Evolutionary conservation across 345 rosid species (phyloP), one percentile per base, ranked within the genome.

Genomic region (Salix udensis): DNA sequence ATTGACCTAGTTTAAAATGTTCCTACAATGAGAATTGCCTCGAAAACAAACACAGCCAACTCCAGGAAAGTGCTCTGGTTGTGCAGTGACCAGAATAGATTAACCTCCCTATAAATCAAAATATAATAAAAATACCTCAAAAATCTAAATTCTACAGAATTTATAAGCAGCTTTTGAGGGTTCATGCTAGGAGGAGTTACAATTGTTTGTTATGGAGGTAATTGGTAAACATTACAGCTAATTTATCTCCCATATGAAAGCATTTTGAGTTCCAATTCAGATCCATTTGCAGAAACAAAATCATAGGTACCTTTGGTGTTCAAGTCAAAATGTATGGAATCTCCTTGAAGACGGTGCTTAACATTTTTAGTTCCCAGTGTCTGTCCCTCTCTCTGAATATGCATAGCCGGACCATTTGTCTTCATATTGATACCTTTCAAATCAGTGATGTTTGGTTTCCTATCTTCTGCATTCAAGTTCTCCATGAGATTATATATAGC

Each of bases 291-390:
- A 77, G 84, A 83, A 61, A 83, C 77, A 48, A 82, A 75, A 74
- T 88, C 88, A 78, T 40, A 81, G 72, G 86, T 84, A 65, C 81
- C 86, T 73, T 84, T 88, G 10, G 80, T 44, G 74, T 91, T 94
- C 74, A 91, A 76, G 76, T 91, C 93, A 14, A 93, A 91, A 40
- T 82, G 62, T 14, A 67, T 75, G 46, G 77, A 78, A 14, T 77
- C 87, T 39, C 81, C 81, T 80, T 76, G 91, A 21, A 81, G 78
- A 78, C 80, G 78, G 75, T 68, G 82, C 67, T 83, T 65, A 55
- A 18, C 81, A 67, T 86, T 80, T 34, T 78, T 76, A 61, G 73
- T 72, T 70, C 73, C 84, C 23, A 62, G 76, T 9, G 52, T 34
- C 77, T 53, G 80, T 31, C 77, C 77, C 55, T 46, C 76, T 28